These are phyloP conservation scores for Salix purpurea DNA, from an alignment of 345 rosid species.

Conservation along the genomic window DNA sequence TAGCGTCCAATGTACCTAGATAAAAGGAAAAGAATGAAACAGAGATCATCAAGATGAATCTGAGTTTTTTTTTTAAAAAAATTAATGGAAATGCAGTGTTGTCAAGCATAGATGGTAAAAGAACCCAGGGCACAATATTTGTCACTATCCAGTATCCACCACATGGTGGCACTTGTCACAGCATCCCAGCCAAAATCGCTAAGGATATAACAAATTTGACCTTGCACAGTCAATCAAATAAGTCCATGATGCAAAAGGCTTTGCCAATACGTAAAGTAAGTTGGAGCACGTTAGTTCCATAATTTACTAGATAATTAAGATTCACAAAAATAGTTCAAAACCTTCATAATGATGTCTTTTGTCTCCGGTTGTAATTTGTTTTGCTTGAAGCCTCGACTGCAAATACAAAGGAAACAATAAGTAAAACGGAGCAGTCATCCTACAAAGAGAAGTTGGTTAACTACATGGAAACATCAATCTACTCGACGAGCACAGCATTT, in stretches of 20 bases:
- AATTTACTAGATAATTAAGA: neutral
- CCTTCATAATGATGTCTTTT: slow-evolving; percentile 83
- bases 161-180: neutral
- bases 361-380: slow-evolving; percentile 65
- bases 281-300: neutral
- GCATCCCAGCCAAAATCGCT: neutral
- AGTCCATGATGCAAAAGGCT: neutral
- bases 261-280: neutral
- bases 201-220: neutral
- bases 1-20: slow-evolving; percentile 75
- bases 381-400: slow-evolving; percentile 91
- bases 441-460: neutral
- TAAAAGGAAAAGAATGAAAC: neutral
- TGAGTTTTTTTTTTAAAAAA: neutral
- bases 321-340: slow-evolving; percentile 11
- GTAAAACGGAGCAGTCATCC: neutral
- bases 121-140: neutral
- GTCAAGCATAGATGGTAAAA: neutral
- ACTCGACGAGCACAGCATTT: neutral
- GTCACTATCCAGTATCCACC: neutral
- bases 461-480: neutral
- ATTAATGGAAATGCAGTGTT: neutral
- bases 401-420: slow-evolving; percentile 6
- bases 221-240: neutral
- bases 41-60: neutral